Base-by-base conservation (phyloP, 352 stramenopile species). In the Phytopythium montanum region DNA sequence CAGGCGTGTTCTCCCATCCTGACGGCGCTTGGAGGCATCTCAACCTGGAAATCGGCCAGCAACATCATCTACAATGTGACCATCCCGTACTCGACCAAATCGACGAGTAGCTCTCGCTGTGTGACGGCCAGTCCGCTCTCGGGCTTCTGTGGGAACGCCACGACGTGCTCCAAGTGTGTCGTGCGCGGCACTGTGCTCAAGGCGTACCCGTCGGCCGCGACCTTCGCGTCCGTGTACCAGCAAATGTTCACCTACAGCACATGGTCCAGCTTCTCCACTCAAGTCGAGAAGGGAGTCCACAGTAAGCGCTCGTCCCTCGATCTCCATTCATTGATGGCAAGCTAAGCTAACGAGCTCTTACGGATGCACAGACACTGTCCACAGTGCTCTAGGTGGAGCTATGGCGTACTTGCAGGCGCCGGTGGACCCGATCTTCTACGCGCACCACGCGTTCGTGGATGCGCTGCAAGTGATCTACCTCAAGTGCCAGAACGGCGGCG, bases 351-450 rank as follows among this genome's bases (percentile, higher is more conserved):
- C 9, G 29, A 4, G 29, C 9, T 34, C 29, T 42, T 38, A 23
- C 59, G 16, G 28, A n/a, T 26, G 10, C 41, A 21, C 31, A 85
- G 77, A 87, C 48, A 64, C 64, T 0, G 59, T 90, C 12, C 79
- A 90, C 62, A 71, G 59, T 18, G 31, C 60, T 3, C 46, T 90
- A 3, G 69, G 69, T 9, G 75, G 69, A 8, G 52, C 69, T 0
- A 87, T 90, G 76, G 60, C 46, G n/a, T 78, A 73, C 14, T 60
- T 84, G 19, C 64, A 81, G 53, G 69, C 77, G 3, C 77, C 80
- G 0, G 39, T 65, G 2, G 79, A 87, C 53, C 79, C 76, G 0
- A 61, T 89, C 10, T 87, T 89, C 57, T 86, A 70, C 55, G 65
- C 69, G 2, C 76, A 87, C 26, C 76, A 89, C 49, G 71, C 61